Conservation (phyloP, 306 rosid species). For the Dryas drummondii region DNA sequence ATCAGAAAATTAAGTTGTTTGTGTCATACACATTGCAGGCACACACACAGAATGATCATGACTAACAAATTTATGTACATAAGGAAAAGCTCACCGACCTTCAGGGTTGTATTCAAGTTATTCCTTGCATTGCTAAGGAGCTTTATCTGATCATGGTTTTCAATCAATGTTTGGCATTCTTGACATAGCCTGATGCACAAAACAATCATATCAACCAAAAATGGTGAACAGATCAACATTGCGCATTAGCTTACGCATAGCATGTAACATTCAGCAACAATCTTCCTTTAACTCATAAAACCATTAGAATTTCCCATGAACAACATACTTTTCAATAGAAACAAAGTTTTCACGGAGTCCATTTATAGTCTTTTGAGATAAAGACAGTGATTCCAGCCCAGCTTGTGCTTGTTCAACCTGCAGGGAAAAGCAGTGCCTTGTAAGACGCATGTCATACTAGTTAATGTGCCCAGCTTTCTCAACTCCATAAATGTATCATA, state of each 20-base stretch:
- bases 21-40: neutral
- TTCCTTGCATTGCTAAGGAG: conserved; percentile 97
- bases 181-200: conserved; percentile 69
- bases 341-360: conserved; percentile 83
- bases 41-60: neutral
- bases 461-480: neutral
- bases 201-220: conserved; percentile 32
- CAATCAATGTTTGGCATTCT: conserved; percentile 94
- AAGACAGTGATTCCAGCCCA: conserved; percentile 77
- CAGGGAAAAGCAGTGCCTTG: conserved; percentile 27
- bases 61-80: conserved; percentile 1
- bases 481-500: conserved; percentile 23
- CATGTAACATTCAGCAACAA: conserved; percentile 7
- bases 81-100: conserved; percentile 50
- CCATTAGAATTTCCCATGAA: conserved; percentile 22
- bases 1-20: neutral
- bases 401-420: conserved; percentile 94
- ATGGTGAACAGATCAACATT: conserved; percentile 19
- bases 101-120: conserved; percentile 87
- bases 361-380: conserved; percentile 63
- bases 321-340: conserved; percentile 86
- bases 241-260: conserved; percentile 9
- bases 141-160: conserved; percentile 98
- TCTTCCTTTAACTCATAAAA: conserved; percentile 18
- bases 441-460: conserved; percentile 24